Conservation (phyloP, 345 rosid species). For the Hirschfeldia incana region DNA sequence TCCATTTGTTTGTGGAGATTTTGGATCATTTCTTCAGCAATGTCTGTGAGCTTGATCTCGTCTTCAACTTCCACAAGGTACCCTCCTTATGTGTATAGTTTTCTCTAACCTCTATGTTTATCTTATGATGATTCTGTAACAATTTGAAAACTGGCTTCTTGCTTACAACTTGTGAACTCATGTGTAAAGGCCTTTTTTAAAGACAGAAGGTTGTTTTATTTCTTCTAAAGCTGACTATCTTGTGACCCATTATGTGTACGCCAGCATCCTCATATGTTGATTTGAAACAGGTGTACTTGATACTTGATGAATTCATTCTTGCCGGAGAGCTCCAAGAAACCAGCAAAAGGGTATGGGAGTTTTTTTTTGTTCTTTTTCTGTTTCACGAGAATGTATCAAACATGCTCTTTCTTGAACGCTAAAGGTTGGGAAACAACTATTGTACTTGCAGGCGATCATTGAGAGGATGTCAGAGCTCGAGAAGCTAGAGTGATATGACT, state of each 20-base stretch:
- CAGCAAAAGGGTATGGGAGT: slow-evolving; percentile 75
- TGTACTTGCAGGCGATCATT: slow-evolving; percentile 69
- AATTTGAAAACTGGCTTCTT: background rate
- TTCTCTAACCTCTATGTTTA: background rate
- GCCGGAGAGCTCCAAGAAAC: slow-evolving; percentile 99
- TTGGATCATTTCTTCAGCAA: slow-evolving; percentile 99
- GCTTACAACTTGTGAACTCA: background rate
- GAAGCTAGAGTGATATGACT: slow-evolving; percentile 63
- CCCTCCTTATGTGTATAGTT: background rate
- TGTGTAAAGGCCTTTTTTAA: background rate
- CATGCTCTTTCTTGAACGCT: background rate
- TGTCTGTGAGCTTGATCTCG: slow-evolving; percentile 96
- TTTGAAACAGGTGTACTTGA: slow-evolving; percentile 60
- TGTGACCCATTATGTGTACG: background rate
- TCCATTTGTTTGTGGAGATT: slow-evolving; percentile 95
- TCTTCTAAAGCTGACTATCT: background rate
- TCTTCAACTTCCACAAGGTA: slow-evolving; percentile 96
- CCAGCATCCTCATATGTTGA: background rate
- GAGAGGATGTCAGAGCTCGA: slow-evolving; percentile 95
- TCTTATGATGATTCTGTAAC: background rate
- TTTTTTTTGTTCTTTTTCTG: background rate
- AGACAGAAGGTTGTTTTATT: background rate
- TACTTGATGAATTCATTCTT: slow-evolving; percentile 98
- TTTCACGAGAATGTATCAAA: background rate
- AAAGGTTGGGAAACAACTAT: background rate